Percentiles rank a stretch among this genome's conserved stretches.
Conservation (phyloP, 164 flowering plant species). For the Macadamia integrifolia region DNA sequence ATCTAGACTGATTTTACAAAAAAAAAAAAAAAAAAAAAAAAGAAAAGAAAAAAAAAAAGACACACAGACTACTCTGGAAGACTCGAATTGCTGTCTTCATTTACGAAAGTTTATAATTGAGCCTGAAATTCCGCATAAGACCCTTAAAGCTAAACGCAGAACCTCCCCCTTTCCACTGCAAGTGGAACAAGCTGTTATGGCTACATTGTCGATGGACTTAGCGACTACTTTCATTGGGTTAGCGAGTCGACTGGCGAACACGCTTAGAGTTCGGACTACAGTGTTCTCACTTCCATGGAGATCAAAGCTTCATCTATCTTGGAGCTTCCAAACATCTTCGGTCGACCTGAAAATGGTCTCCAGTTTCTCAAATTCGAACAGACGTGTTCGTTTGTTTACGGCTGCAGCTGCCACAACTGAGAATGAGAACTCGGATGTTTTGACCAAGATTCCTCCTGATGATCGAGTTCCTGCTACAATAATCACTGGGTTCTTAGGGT, state of each 20-base stretch:
- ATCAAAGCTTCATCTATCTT: conserved; percentile 9
- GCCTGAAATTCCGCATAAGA: background rate
- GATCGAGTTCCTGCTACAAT: conserved; percentile 88
- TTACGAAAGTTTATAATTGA: too few relatives aligned
- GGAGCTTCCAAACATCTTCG: conserved; percentile 11
- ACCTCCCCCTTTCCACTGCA: background rate
- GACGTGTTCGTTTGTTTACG: conserved; percentile 24
- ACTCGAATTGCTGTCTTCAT: too few relatives aligned
- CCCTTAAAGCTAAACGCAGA: background rate
- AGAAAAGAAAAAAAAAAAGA: too few relatives aligned
- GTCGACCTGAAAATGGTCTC: conserved; percentile 4
- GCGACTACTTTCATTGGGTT: conserved; percentile 39
- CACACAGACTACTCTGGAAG: too few relatives aligned
- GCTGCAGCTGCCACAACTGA: conserved; percentile 36
- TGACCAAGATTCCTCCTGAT: conserved; percentile 65
- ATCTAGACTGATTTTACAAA: too few relatives aligned
- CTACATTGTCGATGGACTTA: conserved; percentile 33
- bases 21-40: too few relatives aligned
- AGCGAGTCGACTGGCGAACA: conserved; percentile 24
- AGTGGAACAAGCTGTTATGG: conserved; percentile 23
- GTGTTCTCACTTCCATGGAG: conserved; percentile 23
- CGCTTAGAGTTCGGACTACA: conserved; percentile 16
- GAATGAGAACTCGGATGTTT: conserved; percentile 38
- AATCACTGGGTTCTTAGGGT: conserved; percentile 89
- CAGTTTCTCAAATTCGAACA: background rate